phyloP scores from a whole-genome alignment of 73 alveolate genomes.

The Tetrahymena borealis region DNA sequence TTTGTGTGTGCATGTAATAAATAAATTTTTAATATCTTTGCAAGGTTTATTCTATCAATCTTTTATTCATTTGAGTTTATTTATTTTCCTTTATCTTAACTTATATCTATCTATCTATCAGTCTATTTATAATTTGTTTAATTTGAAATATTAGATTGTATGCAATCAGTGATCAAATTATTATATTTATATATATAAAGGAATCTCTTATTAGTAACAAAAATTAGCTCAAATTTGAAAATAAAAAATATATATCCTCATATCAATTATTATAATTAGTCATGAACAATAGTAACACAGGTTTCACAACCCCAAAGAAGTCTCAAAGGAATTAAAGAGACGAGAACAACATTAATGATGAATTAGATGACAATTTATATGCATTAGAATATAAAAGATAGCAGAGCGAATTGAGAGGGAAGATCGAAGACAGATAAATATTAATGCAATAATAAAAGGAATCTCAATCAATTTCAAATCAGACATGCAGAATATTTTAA shows the following conservation, averaged over 20 bases:
- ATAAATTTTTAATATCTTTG: too few relatives aligned
- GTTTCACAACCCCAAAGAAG: background rate
- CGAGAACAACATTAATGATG: background rate
- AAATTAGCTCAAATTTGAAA: too few relatives aligned
- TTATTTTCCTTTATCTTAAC: too few relatives aligned
- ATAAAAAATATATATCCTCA: background rate
- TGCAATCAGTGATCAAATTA: too few relatives aligned
- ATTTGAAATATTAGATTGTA: too few relatives aligned
- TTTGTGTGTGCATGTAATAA: too few relatives aligned
- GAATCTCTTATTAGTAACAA: too few relatives aligned
- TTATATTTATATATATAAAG: too few relatives aligned
- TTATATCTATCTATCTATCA: too few relatives aligned
- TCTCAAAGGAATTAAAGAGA: background rate
- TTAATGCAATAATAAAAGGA: background rate
- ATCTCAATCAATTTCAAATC: background rate
- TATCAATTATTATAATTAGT: background rate
- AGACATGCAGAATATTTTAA: background rate
- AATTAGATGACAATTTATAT: background rate
- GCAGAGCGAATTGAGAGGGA: background rate
- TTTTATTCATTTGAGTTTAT: too few relatives aligned
- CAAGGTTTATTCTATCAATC: too few relatives aligned
- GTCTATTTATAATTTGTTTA: too few relatives aligned
- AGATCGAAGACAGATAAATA: background rate
- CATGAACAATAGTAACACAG: background rate
- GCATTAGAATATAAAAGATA: background rate